A percentile compares a stretch with the other conserved stretches of the same genome.
phyloP scores from a whole-genome alignment of 2,329 filamentous ascomycete species.

The Phialophora chinensis region DNA sequence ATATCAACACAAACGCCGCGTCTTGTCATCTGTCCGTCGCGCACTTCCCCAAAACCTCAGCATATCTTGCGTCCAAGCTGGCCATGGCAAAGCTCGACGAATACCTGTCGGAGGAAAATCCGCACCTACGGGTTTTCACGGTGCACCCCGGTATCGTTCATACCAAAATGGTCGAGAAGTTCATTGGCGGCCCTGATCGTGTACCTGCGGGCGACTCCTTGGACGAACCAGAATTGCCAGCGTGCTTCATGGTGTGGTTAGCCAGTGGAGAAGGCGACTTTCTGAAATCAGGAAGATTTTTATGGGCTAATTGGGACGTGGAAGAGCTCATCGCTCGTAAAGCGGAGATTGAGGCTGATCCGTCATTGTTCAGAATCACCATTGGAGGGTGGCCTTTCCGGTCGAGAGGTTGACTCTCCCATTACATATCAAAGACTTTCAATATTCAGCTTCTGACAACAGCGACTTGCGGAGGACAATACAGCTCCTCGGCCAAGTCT shows the following conservation, averaged over 20 bases:
- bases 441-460: no score
- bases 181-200: slow-evolving; percentile 23
- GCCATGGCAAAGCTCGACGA: slow-evolving; percentile 52
- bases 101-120: slow-evolving; percentile 51
- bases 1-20: slow-evolving; percentile 47
- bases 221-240: slow-evolving; percentile 36
- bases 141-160: slow-evolving; percentile 50
- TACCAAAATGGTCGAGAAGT: slow-evolving; percentile 43
- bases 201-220: slow-evolving; percentile 34
- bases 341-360: slow-evolving; percentile 43
- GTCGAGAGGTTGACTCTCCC: background rate
- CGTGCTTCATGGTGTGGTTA: slow-evolving; percentile 47
- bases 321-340: slow-evolving; percentile 51
- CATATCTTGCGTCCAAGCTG: slow-evolving; percentile 54
- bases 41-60: slow-evolving; percentile 29
- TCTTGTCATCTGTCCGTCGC: slow-evolving; percentile 16
- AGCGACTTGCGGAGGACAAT: background rate
- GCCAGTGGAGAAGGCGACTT: slow-evolving; percentile 48
- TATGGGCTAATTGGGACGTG: slow-evolving; percentile 52
- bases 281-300: slow-evolving; percentile 46
- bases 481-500: background rate
- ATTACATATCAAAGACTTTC: background rate
- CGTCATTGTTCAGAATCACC: slow-evolving; percentile 26
- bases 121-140: slow-evolving; percentile 48
- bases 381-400: slow-evolving; percentile 36